Evolutionary conservation across 2,329 filamentous ascomycete genomes (phyloP).

Genomic region (Emydomyces testavorans): DNA sequence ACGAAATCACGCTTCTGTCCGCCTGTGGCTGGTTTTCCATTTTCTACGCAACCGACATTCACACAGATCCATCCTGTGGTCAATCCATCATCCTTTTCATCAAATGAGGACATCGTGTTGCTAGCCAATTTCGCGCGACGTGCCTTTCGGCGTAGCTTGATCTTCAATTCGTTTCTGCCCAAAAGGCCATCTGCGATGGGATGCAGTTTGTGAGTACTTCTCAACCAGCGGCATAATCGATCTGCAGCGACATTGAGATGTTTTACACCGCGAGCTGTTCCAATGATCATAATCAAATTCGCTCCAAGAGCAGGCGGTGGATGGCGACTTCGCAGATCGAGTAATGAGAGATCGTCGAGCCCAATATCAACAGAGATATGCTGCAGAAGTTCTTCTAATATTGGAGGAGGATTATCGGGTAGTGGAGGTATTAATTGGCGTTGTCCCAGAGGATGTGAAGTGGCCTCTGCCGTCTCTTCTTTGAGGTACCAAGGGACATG

Average conservation of each 20-base stretch:
- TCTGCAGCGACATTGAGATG: constrained; percentile 87
- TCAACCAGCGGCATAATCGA: constrained; percentile 75
- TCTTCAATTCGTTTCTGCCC: constrained; percentile 80
- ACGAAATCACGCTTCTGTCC: constrained; percentile 40
- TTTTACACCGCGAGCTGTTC: constrained; percentile 80
- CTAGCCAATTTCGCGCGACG: constrained; percentile 73
- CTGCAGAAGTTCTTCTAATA: constrained; percentile 61
- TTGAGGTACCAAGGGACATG: constrained; percentile 76
- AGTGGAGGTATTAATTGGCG: constrained; percentile 50
- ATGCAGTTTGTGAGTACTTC: constrained; percentile 57
- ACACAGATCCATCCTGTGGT: constrained; percentile 95
- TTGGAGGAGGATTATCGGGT: constrained; percentile 56
- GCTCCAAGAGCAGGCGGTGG: constrained; percentile 78
- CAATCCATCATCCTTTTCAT: constrained; percentile 67
- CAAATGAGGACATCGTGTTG: constrained; percentile 47
- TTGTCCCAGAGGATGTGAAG: constrained; percentile 37
- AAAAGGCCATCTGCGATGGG: constrained; percentile 79
- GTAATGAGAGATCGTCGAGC: constrained; percentile 64
- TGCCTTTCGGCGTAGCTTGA: constrained; percentile 68
- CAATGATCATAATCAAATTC: constrained; percentile 84
- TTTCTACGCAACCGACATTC: constrained; percentile 63
- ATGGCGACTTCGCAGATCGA: constrained; percentile 75
- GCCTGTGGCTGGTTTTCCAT: constrained; percentile 27
- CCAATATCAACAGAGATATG: constrained; percentile 77
- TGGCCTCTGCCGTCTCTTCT: constrained; percentile 42